A percentile compares a stretch with the other conserved stretches of the same genome.
Conservation (phyloP, 192 early-diverging fungal genomes). For the Linnemannia schmuckeri region DNA sequence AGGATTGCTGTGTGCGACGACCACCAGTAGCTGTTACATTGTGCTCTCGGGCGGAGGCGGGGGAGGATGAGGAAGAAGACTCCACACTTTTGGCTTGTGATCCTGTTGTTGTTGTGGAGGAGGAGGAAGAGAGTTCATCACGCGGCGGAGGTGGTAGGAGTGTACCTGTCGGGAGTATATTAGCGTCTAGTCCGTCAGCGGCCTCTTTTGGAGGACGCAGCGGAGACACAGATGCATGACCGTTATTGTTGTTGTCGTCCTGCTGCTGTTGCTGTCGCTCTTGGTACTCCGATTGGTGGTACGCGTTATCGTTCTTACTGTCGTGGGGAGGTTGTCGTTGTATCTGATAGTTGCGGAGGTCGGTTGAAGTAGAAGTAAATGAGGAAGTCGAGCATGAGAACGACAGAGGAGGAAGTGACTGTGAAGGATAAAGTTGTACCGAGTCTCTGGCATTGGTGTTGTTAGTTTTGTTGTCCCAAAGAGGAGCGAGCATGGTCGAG, state of each 20-base stretch:
- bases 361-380: not conserved
- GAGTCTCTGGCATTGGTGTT: not conserved
- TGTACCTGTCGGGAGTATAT: not conserved
- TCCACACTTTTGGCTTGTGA: not conserved
- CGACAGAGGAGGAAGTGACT: not conserved
- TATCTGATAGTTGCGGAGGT: too few relatives aligned
- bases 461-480: not conserved
- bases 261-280: not conserved
- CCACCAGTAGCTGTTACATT: not conserved
- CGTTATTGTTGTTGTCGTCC: not conserved
- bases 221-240: not conserved
- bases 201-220: not conserved
- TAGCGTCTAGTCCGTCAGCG: not conserved
- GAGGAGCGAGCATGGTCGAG: not conserved
- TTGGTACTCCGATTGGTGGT: not conserved
- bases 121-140: not conserved
- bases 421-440: not conserved
- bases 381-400: not conserved
- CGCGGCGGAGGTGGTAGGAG: not conserved
- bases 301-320: too few relatives aligned
- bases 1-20: constrained; percentile 7
- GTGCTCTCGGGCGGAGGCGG: not conserved
- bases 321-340: too few relatives aligned
- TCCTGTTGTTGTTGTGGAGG: constrained; percentile 1
- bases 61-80: not conserved